Evolutionary conservation across 441 rosid genomes (phyloP).

Genomic region (Brassica balearica): DNA sequence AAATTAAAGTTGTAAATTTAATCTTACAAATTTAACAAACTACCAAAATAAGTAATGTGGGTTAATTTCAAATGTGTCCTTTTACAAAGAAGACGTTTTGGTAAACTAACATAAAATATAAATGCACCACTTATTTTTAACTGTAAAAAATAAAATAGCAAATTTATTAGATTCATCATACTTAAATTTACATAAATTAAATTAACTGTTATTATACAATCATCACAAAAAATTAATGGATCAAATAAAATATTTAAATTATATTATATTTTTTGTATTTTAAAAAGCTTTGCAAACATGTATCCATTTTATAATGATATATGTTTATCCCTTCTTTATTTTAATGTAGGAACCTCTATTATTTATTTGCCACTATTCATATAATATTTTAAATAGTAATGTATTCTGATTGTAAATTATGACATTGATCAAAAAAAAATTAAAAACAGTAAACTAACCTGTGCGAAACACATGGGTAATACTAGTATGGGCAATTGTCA

Average conservation of each 20-base stretch:
- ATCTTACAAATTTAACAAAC: no score
- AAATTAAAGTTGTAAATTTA: not conserved
- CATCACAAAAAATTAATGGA: not conserved
- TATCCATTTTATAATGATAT: not conserved
- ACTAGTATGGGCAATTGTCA: no score
- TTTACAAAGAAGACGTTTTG: no score
- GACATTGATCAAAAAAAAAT: no score
- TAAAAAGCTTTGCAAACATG: not conserved
- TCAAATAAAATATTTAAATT: not conserved
- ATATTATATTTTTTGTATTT: no score
- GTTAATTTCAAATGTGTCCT: not conserved
- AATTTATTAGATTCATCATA: not conserved
- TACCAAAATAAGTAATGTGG: no score
- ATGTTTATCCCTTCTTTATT: not conserved
- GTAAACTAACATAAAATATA: not conserved
- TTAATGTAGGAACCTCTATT: no score
- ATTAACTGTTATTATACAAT: not conserved
- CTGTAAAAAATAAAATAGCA: not conserved
- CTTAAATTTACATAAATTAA: not conserved
- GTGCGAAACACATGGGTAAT: no score
- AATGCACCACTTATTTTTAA: not conserved
- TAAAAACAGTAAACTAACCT: no score
- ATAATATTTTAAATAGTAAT: no score
- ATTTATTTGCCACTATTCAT: no score
- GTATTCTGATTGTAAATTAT: no score